phyloP scores from a whole-genome alignment of 768 basidiomycete species.

The Mycena vitilis region DNA sequence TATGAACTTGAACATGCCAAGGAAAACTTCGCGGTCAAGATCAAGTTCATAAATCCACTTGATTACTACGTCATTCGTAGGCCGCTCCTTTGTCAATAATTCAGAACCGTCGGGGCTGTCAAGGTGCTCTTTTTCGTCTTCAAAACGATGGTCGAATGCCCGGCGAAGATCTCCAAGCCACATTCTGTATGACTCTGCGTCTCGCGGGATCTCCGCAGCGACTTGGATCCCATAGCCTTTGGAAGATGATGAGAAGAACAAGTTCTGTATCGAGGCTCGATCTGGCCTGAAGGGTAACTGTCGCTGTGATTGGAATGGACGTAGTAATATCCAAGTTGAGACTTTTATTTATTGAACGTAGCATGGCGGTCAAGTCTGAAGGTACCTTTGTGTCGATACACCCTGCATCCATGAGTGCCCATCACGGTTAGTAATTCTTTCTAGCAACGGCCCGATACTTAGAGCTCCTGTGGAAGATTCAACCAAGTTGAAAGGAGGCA shows the following conservation, averaged over 20 bases:
- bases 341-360: too few species aligned
- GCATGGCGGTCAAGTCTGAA: too few species aligned
- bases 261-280: not conserved
- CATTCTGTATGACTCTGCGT: slow-evolving; percentile 27
- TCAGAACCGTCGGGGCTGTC: too few species aligned
- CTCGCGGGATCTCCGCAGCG: slow-evolving; percentile 34
- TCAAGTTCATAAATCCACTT: slow-evolving; percentile 47
- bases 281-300: slow-evolving; percentile 36
- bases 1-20: slow-evolving; percentile 28
- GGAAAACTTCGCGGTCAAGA: slow-evolving; percentile 43
- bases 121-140: slow-evolving; percentile 1
- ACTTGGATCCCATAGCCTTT: slow-evolving; percentile 39
- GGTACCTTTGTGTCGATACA: not conserved
- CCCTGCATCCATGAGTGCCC: slow-evolving; percentile 38
- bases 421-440: slow-evolving; percentile 18
- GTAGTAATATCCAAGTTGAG: slow-evolving; percentile 37
- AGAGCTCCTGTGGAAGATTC: too few species aligned
- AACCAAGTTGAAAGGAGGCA: too few species aligned
- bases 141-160: slow-evolving; percentile 27
- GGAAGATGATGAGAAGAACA: not conserved
- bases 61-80: slow-evolving; percentile 37
- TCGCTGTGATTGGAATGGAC: slow-evolving; percentile 37
- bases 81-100: slow-evolving; percentile 13
- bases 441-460: too few species aligned
- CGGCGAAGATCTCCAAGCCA: slow-evolving; percentile 31